A percentile compares a stretch with the other conserved stretches of the same genome.
Evolutionary conservation across 208 protist species (phyloP).

Genomic region (Leishmania martiniquensis): DNA sequence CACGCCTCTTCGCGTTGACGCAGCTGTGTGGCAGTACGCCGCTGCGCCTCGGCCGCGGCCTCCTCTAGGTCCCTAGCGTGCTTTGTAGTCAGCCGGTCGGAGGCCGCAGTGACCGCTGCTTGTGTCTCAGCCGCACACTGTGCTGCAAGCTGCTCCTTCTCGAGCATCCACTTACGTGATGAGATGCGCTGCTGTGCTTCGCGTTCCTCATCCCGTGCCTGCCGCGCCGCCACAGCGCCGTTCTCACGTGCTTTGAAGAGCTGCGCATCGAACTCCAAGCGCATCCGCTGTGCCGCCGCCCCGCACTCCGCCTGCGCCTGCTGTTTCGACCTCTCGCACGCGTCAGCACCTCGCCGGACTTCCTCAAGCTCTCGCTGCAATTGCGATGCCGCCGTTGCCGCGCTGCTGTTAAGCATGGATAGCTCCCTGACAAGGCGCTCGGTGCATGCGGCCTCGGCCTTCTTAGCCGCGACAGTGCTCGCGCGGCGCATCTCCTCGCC

Average conservation of each 20-base stretch:
- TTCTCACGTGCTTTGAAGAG: not conserved
- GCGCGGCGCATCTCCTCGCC: constrained; percentile 3
- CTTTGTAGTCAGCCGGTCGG: not conserved
- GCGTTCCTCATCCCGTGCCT: constrained; percentile 12
- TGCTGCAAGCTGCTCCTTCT: constrained; percentile 4
- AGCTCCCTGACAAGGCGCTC: constrained; percentile 6
- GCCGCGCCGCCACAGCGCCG: not conserved
- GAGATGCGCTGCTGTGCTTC: constrained; percentile 2
- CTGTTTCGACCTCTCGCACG: constrained; percentile 3
- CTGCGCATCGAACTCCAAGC: not conserved
- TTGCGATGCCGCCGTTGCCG: not conserved
- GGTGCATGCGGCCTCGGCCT: constrained; percentile 4
- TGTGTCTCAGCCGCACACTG: constrained; percentile 15
- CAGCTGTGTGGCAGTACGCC: not conserved
- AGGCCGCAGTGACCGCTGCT: constrained; percentile 2
- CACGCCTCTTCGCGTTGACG: not conserved
- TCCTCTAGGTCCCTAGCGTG: not conserved
- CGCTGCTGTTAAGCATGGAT: constrained; percentile 11
- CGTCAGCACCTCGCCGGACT: not conserved
- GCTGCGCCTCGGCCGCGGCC: not conserved
- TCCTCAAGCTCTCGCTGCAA: constrained; percentile 10
- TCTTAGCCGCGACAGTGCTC: constrained; percentile 16
- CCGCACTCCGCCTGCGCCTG: not conserved
- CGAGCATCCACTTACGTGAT: not conserved
- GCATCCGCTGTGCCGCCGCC: not conserved